Evolutionary conservation across 176 grass and related monocot genomes (phyloP).

Genomic region (Triticum turgidum): DNA sequence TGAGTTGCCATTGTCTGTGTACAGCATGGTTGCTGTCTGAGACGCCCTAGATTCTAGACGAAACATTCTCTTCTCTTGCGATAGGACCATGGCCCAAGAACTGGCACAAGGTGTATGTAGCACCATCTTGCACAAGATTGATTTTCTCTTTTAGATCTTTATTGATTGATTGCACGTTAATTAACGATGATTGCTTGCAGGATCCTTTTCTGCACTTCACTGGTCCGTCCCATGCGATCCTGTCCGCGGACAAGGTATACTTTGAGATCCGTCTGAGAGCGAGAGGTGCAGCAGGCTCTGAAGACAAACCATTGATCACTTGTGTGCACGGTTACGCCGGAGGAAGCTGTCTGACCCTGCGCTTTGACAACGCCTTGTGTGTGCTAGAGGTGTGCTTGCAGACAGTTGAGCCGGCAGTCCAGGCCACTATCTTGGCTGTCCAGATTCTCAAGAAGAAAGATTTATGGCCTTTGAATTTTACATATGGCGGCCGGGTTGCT

Average conservation of each 20-base stretch:
- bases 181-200: not conserved
- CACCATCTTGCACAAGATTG: not conserved
- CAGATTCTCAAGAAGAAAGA: not conserved
- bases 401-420: not conserved
- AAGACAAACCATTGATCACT: not conserved
- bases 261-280: not conserved
- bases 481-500: not conserved
- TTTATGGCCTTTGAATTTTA: not conserved
- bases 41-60: not conserved
- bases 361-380: not conserved
- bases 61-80: not conserved
- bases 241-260: not conserved
- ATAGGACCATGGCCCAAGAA: not conserved
- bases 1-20: not conserved
- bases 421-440: not conserved
- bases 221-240: not conserved
- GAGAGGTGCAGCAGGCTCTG: not conserved
- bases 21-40: not conserved
- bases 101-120: not conserved
- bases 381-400: not conserved
- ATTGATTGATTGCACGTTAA: not conserved
- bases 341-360: not conserved
- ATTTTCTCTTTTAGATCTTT: not conserved
- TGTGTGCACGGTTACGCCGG: not conserved
- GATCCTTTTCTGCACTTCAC: not conserved